Conservation (phyloP, 768 basidiomycete genomes). For the Fomitopsis pulvina region DNA sequence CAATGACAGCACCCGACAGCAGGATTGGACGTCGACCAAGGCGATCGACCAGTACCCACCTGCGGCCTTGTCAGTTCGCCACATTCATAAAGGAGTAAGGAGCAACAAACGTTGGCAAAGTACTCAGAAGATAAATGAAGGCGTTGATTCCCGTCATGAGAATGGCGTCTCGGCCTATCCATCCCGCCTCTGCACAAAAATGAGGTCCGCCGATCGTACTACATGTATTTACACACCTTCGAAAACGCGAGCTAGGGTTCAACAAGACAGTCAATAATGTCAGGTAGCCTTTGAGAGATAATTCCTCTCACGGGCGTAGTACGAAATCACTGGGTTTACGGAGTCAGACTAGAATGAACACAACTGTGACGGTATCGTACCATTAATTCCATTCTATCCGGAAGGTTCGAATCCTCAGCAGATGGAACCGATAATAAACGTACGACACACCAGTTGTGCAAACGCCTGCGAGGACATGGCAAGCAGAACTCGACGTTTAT, state of each 20-base stretch:
- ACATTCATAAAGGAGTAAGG: neutral
- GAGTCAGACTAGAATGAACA: neutral
- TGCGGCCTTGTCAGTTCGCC: slow-evolving; percentile 24
- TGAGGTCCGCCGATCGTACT: neutral
- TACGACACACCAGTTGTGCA: slow-evolving; percentile 74
- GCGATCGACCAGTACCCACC: slow-evolving; percentile 91
- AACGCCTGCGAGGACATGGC: slow-evolving; percentile 96
- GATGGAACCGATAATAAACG: neutral
- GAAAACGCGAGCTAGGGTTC: slow-evolving; percentile 84
- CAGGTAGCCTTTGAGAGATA: too few relatives aligned
- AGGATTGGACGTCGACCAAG: slow-evolving; percentile 88
- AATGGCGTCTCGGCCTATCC: slow-evolving; percentile 89
- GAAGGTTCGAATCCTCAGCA: neutral
- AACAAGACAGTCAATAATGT: slow-evolving; percentile 5
- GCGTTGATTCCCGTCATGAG: slow-evolving; percentile 96
- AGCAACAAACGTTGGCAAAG: slow-evolving; percentile 68
- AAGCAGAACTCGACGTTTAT: slow-evolving; percentile 81
- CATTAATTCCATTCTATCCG: slow-evolving; percentile 87
- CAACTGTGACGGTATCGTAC: slow-evolving; percentile 27
- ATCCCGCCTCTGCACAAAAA: slow-evolving; percentile 70
- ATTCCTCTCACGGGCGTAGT: slow-evolving; percentile 75
- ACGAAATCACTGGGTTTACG: slow-evolving; percentile 70
- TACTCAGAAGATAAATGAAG: slow-evolving; percentile 71
- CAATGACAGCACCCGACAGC: slow-evolving; percentile 76
- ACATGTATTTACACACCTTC: slow-evolving; percentile 49